These are phyloP conservation scores for Asterophora lycoperdoides DNA, from an alignment of 768 basidiomycete genomes.

Conservation along the genomic window DNA sequence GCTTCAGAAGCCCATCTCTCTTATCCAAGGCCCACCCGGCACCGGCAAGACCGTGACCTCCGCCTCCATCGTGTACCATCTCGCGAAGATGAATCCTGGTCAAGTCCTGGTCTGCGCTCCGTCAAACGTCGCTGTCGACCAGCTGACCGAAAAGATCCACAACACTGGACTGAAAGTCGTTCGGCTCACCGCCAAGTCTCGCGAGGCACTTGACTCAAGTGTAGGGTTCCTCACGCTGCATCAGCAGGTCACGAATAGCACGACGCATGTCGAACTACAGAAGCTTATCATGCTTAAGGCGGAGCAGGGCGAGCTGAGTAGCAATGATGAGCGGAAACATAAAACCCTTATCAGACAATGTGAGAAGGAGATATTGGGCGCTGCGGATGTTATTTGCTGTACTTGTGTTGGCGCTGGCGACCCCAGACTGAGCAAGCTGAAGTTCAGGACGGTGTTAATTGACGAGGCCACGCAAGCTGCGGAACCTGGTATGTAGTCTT, in stretches of 20 bases:
- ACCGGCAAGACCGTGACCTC: conserved; percentile 99
- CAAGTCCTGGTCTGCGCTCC: conserved; percentile 99
- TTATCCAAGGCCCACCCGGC: conserved; percentile 98
- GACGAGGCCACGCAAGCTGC: conserved; percentile 99
- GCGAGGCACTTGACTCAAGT: conserved; percentile 96
- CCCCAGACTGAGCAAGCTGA: conserved; percentile 92
- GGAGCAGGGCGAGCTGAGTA: conserved; percentile 95
- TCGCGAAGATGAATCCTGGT: conserved; percentile 99
- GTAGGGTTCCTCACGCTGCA: conserved; percentile 92
- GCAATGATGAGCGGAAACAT: conserved; percentile 96
- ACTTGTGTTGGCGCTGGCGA: conserved; percentile 98
- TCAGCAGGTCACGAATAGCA: conserved; percentile 95
- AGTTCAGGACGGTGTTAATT: conserved; percentile 97
- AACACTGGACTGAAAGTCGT: conserved; percentile 98
- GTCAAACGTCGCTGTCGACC: conserved; percentile 98
- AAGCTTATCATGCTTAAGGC: conserved; percentile 98
- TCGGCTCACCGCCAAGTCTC: conserved; percentile 94
- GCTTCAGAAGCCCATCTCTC: conserved; percentile 92
- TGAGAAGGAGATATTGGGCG: conserved; percentile 94
- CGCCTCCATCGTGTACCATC: conserved; percentile 96
- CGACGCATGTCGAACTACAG: conserved; percentile 93
- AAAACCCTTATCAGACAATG: conserved; percentile 92
- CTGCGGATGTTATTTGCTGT: conserved; percentile 97
- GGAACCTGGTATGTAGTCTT: conserved; percentile 70
- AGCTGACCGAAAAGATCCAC: conserved; percentile 98